These are phyloP conservation scores for Senecio squalidus DNA, from an alignment of 140 eudicot genomes.

Conservation along the genomic window DNA sequence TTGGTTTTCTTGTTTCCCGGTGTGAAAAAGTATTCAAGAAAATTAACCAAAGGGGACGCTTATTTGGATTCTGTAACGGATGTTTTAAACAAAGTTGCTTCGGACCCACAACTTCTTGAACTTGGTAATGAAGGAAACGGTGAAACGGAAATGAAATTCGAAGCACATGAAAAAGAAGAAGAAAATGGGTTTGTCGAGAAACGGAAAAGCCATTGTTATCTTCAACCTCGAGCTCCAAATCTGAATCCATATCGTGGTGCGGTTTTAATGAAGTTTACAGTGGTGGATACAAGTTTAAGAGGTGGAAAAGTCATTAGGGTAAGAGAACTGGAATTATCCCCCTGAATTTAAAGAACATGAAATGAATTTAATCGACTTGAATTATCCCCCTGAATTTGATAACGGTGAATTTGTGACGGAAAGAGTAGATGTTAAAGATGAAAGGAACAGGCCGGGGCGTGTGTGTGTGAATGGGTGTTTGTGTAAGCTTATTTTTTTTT, in stretches of 20 bases:
- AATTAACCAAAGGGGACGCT: conserved; percentile 51
- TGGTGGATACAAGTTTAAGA: no score
- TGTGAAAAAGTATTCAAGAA: conserved; percentile 60
- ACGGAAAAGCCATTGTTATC: no score
- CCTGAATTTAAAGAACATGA: conserved; percentile 29
- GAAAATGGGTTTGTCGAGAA: no score
- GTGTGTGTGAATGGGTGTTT: no score
- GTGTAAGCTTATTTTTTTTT: no score
- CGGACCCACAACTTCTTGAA: no score
- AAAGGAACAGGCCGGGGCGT: no score
- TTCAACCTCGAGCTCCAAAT: conserved; percentile 43
- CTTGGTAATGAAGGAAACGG: conserved; percentile 40
- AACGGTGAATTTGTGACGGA: no score
- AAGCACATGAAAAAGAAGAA: conserved; percentile 28
- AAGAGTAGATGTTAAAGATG: no score
- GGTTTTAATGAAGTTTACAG: no score
- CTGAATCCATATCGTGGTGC: conserved; percentile 10
- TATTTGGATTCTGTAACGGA: no score
- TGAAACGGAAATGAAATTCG: conserved; percentile 12
- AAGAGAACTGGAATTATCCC: conserved; percentile 43
- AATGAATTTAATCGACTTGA: conserved; percentile 38
- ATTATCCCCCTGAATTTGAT: no score
- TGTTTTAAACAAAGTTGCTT: conserved; percentile 58
- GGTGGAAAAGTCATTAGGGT: conserved; percentile 26
- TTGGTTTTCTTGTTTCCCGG: conserved; percentile 74